Evolutionary conservation across 139 green algal genomes (phyloP).

Genomic region (Picochlorum sp.): DNA sequence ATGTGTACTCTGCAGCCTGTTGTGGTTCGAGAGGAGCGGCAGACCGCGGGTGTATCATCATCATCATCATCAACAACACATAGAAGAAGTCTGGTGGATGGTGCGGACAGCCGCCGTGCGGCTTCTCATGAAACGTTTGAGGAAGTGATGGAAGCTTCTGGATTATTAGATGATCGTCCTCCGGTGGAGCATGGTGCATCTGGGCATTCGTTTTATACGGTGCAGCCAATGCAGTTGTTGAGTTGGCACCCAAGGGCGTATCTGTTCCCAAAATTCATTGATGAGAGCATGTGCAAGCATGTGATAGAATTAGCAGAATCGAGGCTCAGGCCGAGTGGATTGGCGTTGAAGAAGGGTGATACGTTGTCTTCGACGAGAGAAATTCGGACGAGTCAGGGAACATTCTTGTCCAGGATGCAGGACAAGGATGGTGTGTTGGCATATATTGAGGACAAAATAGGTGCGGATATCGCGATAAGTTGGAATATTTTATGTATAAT

Average conservation of each 20-base stretch:
- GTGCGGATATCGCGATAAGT: background rate
- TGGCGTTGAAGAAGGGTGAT: slow-evolving; percentile 42
- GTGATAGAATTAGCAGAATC: slow-evolving; percentile 31
- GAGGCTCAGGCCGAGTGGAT: slow-evolving; percentile 20
- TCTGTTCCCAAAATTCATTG: slow-evolving; percentile 38
- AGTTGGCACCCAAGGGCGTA: slow-evolving; percentile 34
- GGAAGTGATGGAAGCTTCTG: slow-evolving; percentile 18
- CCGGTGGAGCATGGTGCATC: slow-evolving; percentile 9
- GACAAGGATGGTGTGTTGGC: slow-evolving; percentile 38
- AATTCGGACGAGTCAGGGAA: slow-evolving; percentile 37
- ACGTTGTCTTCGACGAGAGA: slow-evolving; percentile 24
- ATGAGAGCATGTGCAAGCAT: slow-evolving; percentile 17
- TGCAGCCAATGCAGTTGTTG: slow-evolving; percentile 38
- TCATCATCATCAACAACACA: no score
- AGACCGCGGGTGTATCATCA: no score
- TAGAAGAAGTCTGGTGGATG: background rate
- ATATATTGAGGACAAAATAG: slow-evolving; percentile 40
- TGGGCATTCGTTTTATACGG: slow-evolving; percentile 25
- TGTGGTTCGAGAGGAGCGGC: no score
- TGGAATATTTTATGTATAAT: background rate
- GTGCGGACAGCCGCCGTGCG: background rate
- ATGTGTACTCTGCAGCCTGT: no score
- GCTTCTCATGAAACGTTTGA: slow-evolving; percentile 11
- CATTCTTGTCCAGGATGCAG: slow-evolving; percentile 31
- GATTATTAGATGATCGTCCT: slow-evolving; percentile 16